phyloP scores from a whole-genome alignment of 1,284 basidiomycete genomes.

The Cryptococcus maquisensis region DNA sequence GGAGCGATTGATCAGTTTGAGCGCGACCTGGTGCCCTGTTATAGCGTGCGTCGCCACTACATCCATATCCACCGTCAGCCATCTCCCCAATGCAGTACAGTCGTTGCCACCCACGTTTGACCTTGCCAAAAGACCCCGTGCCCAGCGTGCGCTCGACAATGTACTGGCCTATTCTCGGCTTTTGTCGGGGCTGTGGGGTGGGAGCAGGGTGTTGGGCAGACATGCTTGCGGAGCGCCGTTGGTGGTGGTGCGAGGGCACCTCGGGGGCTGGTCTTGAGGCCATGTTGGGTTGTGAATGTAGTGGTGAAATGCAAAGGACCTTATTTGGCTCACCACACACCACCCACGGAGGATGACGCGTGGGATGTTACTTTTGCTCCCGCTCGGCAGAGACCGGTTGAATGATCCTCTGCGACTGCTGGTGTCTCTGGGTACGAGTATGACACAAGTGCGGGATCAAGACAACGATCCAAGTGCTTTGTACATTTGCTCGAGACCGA shows the following conservation, averaged over 20 bases:
- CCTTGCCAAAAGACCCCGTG: constrained; percentile 90
- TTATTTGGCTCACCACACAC: too few species aligned
- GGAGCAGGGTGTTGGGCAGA: constrained; percentile 25
- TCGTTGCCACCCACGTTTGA: constrained; percentile 70
- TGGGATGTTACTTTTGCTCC: too few species aligned
- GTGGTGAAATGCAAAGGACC: too few species aligned
- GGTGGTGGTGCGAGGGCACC: constrained; percentile 19
- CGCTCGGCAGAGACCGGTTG: too few species aligned
- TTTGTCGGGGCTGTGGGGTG: constrained; percentile 23
- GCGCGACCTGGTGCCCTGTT: constrained; percentile 91
- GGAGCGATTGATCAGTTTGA: constrained; percentile 95
- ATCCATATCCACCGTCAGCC: neutral
- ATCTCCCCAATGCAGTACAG: neutral
- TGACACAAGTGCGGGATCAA: too few species aligned
- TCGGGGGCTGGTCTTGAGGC: constrained; percentile 43
- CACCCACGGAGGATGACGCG: too few species aligned
- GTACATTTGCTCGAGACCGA: too few species aligned
- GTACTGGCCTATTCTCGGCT: constrained; percentile 49
- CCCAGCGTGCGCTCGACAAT: constrained; percentile 54
- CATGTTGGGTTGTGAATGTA: constrained; percentile 19
- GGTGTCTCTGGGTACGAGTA: too few species aligned
- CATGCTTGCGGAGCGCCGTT: constrained; percentile 27
- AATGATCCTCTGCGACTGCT: too few species aligned
- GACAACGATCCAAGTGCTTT: too few species aligned
- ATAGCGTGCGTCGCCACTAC: constrained; percentile 89